Base-by-base conservation (phyloP, 2,329 filamentous ascomycete species). In the Aureobasidium melanogenum region DNA sequence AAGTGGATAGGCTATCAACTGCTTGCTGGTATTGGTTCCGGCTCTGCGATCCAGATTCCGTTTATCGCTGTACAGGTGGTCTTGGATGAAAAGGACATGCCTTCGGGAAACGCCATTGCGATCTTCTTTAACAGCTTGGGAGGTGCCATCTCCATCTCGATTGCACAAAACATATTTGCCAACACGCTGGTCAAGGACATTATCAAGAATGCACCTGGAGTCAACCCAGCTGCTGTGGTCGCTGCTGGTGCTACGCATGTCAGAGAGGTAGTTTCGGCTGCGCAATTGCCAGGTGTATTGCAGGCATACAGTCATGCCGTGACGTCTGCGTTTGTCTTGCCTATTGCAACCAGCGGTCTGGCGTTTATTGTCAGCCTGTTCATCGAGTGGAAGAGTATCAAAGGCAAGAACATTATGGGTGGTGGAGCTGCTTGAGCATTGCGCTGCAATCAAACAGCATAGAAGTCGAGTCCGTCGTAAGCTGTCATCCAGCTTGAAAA, bases 361-460 rank as follows among this genome's bases (percentile, higher is more conserved):
- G 80, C 78, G 4, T 75, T 87, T 15, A 39, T 86, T 7, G 85
- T 82, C 0, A 77, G 80, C 0, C 66, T 79, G 1, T 73, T 76
- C 7, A 80, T 88, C 66, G 82, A 88, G 73, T 88, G 85, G 85
- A 81, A 78, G 75, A 83, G 78, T 62, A 78, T 84, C 24, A 84
- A 82, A 68, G 81, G 80, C 5, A 82, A 80, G 72, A 80, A 81
- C 50, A 32, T 62, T 14, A 38, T 56, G 48, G 59, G 41, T 12
- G 59, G 59, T 39, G 59, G 58, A 5, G 58, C 36, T 36, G 58
- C 58, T 39, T 57, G 12, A 19, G 9, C 2, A 7, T 17, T n/a
- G 1, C 24, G 28, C 4, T 47, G 44, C 24, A 24, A 7, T 34
- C 28, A 22, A 17, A 22, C 46, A 36, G 22, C 22, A 9, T n/a